Base-by-base conservation (phyloP, 2,329 filamentous ascomycete genomes). In the Purpureocillium takamizusanense region DNA sequence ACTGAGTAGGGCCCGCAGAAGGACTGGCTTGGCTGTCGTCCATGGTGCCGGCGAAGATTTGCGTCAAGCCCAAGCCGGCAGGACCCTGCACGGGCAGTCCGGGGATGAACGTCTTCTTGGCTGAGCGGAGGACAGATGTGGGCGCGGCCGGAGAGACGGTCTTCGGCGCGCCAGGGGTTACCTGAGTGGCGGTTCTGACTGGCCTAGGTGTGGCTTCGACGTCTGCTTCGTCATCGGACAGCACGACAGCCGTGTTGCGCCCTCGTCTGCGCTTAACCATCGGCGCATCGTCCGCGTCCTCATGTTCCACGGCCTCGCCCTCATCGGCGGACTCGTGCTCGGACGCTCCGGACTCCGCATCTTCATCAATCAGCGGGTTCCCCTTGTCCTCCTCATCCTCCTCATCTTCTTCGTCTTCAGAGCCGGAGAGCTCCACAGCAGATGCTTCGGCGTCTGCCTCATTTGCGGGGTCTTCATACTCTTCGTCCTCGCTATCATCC, bases 31-130 rank as follows among this genome's bases (percentile, higher is more conserved):
- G 72, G 48, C 70, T 77, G 56, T 67, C 78, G 35, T 85, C 87
- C 78, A 95, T 83, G 1, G 88, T 95, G 11, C 86, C 86, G 5
- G 84, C 85, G 55, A 95, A 95, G 45, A 92, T 90, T 51, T 95
- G 89, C 0, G 87, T 94, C 33, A 95, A 70, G 9, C 86, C 84
- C 31, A 94, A 63, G 3, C 78, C 78, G 28, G 76, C 78, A 16
- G 76, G 69, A 0, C 70, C 74, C 16, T 69, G 60, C 4, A 81
- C 68, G 3, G 80, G 75, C 15, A 86, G 62, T 2, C 79, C 81
- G 4, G 82, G 83, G 41, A 86, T 83, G 48, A 83, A 82, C 0
- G 67, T 73, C 60, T 83, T 84, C 42, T 73, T 80, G 3, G 78
- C 78, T 4, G 79, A 83, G 31, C 80, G 74, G n/a, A 83, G 56